Evolutionary conservation across 164 flowering plant species (phyloP), one percentile per base, ranked within the genome.

Genomic region (Vitis rupestris): DNA sequence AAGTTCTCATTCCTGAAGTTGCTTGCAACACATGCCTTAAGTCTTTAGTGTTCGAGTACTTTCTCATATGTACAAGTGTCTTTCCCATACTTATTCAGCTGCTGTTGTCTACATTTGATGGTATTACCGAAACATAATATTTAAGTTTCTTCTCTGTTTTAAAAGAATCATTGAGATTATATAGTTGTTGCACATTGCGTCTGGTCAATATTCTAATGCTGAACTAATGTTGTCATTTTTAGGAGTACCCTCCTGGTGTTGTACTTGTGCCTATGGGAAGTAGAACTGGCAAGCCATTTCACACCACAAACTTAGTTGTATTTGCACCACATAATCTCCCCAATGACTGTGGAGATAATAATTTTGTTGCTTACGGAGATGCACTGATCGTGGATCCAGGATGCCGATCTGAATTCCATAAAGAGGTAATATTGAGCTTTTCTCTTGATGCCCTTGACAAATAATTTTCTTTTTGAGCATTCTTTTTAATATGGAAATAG

Each of bases 211-310:
- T 68, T 59, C 6, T 67, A 9, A 49, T 66, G 5, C 48, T 15
- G 59, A 19, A 15, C 19, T 56, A 58, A 63, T 11, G 16, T 73
- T 60, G n/a, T 72, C 29, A 49, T 69, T 70, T 75, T 67, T 85
- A 95, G 99, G 99, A 92, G 79, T 95, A 91, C 76, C 99, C 99
- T 72, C 93, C 90, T 16, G 98, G 97, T 72, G 82, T 95, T 72
- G 74, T 68, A 30, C 53, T 91, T 67, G 81, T 93, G 23, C 98
- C 99, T 3, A 88, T 95, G 96, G 69, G 74, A 75, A 95, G 99
- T 73, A 87, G 88, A 79, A 95, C 99, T 55, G 69, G 19, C 62
- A 86, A 80, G 76, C 99, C 99, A 70, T 95, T 90, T 72, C 60
- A 15, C 19, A 92, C 97, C n/a, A 95, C 99, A 75, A 95, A 95